Evolutionary conservation across 2,329 filamentous ascomycete genomes (phyloP).

Genomic region (Diaporthe sp.): DNA sequence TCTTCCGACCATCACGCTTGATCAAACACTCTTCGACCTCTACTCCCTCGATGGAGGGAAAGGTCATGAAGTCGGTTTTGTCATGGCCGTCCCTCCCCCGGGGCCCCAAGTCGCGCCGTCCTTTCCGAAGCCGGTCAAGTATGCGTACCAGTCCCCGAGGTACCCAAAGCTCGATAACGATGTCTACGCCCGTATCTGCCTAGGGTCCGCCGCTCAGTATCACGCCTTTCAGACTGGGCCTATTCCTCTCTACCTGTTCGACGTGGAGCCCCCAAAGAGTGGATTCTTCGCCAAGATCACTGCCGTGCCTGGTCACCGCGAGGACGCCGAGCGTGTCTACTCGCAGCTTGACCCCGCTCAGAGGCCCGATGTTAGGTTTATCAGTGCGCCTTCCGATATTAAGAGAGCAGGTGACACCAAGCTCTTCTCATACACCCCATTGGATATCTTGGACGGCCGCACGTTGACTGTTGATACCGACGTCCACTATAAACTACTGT

Average conservation of each 20-base stretch:
- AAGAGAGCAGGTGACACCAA: conserved; percentile 11
- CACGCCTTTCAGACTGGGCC: conserved; percentile 20
- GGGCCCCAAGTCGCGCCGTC: conserved; percentile 10
- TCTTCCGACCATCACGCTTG: conserved; percentile 15
- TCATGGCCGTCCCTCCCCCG: conserved; percentile 25
- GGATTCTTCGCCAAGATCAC: conserved; percentile 13
- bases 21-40: conserved; percentile 11
- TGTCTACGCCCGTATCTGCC: conserved; percentile 11
- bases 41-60: conserved; percentile 28
- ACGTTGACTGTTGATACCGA: conserved; percentile 3
- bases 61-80: conserved; percentile 19
- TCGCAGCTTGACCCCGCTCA: conserved; percentile 7
- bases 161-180: conserved; percentile 13
- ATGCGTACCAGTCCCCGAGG: conserved; percentile 25
- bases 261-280: conserved; percentile 22
- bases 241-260: conserved; percentile 23
- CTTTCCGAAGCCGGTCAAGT: conserved; percentile 23
- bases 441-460: conserved; percentile 26
- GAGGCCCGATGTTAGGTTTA: conserved; percentile 4
- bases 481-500: conserved; percentile 16
- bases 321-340: conserved; percentile 28
- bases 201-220: conserved; percentile 7
- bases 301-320: background rate
- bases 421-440: conserved; percentile 17
- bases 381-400: background rate